Conservation (phyloP, 108 stramenopile genomes). For the Skeletonema tropicum region DNA sequence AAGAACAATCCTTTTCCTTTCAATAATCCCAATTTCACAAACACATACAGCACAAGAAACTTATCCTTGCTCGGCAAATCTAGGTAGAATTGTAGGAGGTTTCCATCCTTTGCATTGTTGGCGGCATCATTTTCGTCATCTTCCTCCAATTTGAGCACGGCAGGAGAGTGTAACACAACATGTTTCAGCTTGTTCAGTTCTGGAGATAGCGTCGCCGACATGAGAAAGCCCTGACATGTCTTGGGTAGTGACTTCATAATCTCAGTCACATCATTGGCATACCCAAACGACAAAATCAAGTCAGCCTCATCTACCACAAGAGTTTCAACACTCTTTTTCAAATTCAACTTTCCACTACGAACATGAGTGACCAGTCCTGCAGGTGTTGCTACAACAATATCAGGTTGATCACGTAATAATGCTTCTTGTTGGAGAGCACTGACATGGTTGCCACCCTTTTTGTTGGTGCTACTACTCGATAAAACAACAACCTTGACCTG, state of each 20-base stretch:
- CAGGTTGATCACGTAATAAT: conserved; percentile 77
- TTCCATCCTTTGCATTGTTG: conserved; percentile 47
- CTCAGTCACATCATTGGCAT: conserved; percentile 89
- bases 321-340: conserved; percentile 77
- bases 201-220: conserved; percentile 95
- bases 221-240: conserved; percentile 95
- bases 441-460: conserved; percentile 44
- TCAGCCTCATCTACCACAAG: conserved; percentile 99
- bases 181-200: conserved; percentile 93
- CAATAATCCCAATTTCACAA: conserved; percentile 89
- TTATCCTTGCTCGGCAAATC: conserved; percentile 84
- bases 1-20: conserved; percentile 97
- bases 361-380: conserved; percentile 79
- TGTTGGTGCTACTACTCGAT: conserved; percentile 51
- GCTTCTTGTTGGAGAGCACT: conserved; percentile 62
- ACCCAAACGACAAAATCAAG: conserved; percentile 94
- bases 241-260: conserved; percentile 89
- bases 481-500: conserved; percentile 76
- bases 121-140: conserved; percentile 52
- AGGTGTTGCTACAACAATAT: conserved; percentile 81
- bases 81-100: conserved; percentile 92
- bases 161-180: conserved; percentile 93
- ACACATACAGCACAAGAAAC: conserved; percentile 69
- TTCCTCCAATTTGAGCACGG: conserved; percentile 93
- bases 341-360: conserved; percentile 51